A percentile compares a stretch with the other conserved stretches of the same genome.
Conservation (phyloP, 441 rosid species). For the Croton setiger region DNA sequence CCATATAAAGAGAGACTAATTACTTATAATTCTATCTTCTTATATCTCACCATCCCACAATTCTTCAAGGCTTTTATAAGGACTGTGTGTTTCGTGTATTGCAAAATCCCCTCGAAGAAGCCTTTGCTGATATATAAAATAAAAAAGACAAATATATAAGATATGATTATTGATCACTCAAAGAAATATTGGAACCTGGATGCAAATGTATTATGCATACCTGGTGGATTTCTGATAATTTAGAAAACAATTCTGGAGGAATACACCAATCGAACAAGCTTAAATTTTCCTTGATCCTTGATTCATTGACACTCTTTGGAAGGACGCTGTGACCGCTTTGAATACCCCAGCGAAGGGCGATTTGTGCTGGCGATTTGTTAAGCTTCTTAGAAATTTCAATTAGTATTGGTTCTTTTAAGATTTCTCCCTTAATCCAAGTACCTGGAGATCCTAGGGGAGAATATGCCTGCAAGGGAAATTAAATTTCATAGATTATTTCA, state of each 20-base stretch:
- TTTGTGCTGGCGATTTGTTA: slow-evolving; percentile 49
- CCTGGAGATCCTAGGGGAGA: slow-evolving; percentile 60
- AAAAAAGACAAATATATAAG: not conserved
- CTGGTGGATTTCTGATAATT: slow-evolving; percentile 40
- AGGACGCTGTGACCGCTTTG: slow-evolving; percentile 51
- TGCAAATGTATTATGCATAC: slow-evolving; percentile 21
- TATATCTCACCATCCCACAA: slow-evolving; percentile 62
- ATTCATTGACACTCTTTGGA: slow-evolving; percentile 47
- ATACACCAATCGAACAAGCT: slow-evolving; percentile 50
- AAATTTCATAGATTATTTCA: not conserved
- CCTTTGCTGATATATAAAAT: slow-evolving; percentile 41
- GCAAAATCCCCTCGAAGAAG: slow-evolving; percentile 55
- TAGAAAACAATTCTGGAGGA: slow-evolving; percentile 38
- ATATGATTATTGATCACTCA: not conserved
- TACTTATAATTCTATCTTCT: slow-evolving; percentile 10
- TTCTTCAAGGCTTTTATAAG: slow-evolving; percentile 47
- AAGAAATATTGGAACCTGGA: not conserved
- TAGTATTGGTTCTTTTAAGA: slow-evolving; percentile 41
- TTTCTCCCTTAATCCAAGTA: slow-evolving; percentile 46
- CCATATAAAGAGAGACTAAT: not conserved
- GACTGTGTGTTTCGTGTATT: slow-evolving; percentile 42
- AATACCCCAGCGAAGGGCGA: slow-evolving; percentile 53
- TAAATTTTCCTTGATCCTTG: slow-evolving; percentile 43
- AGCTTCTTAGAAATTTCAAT: slow-evolving; percentile 37
- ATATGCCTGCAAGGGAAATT: slow-evolving; percentile 32